Base-by-base conservation (phyloP, 2,329 filamentous ascomycete genomes). In the Pseudogymnoascus pannorum region DNA sequence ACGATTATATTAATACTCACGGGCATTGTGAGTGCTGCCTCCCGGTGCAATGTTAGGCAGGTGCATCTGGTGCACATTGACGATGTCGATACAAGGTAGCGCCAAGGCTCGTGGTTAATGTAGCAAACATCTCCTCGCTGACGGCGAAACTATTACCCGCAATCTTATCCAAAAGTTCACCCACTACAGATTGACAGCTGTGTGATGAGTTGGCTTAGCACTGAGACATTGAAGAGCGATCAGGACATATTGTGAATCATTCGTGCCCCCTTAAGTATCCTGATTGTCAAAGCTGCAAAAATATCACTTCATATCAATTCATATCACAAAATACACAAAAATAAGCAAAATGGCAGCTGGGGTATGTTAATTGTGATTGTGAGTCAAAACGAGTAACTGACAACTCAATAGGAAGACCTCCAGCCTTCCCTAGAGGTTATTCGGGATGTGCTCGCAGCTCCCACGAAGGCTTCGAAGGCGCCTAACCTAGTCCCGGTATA, bases 401-500 rank as follows among this genome's bases (percentile, higher is more conserved):
- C 64, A 64, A 57, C 33, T 22, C 66, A 65, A 36, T 59, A 81
- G 79, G 73, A 75, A 64, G 75, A 74, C 31, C 74, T 86, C 65
- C 79, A 84, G 71, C 86, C 86, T 59, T 84, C 85, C 20, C 74
- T 88, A 58, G 81, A 87, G 66, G 79, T 81, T 22, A 78, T 87
- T 60, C 78, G 76, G 66, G 77, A 82, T 60, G 77, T 87, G 54
- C 73, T 88, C 66, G 73, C 77, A 36, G 29, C 29, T 60, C 78
- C 80, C 20, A 75, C 75, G 68, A 74, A 76, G 24, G 77, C 80
- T 38, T 72, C 79, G 60, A 82, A 83, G 66, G 77, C 85, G 62
- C 72, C 88, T 3, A 96, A 94, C 69, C 83, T 95, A 64, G 83
- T 96, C 7, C 91, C 92, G 1, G 75, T 96, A 42, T 92, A 87